Base-by-base conservation (phyloP, 371 early-diverging fungal species). In the Entomophthora muscae region DNA sequence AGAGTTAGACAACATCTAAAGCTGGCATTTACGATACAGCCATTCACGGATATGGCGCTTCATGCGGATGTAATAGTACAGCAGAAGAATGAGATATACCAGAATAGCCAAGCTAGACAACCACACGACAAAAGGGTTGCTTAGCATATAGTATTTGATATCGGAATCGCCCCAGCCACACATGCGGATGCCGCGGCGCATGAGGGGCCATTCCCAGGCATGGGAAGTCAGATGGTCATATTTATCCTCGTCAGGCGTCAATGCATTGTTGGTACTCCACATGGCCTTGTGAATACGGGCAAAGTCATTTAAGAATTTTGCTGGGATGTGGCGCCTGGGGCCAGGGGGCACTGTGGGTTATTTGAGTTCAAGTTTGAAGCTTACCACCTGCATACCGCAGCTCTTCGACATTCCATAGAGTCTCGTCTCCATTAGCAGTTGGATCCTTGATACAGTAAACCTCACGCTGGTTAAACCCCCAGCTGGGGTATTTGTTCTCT, bases 81-180 rank as follows among this genome's bases (percentile, higher is more conserved):
- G 65, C 12, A 77, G 64, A 0, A 81, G 53, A 0, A 67, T 63
- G 1, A 67, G 69, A 63, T 85, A 82, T 0, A 74, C 73, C 2
- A 81, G 58, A 2, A 96, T 67, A n/a, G 81, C 79, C 21, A 76
- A 63, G 5, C 88, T 78, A 5, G 88, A 77, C 3, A 83, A 68
- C 92, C 96, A 95, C 97, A 98, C 98, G 7, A 93, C 81, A 10
- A 93, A 67, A 1, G 99, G 98, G 71, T 98, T 95, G 24, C 99
- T 98, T 30, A 98, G 73, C 69, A 99, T 76, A 67, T 89, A 98
- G 72, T 81, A 98, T 77, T 98, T 99, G 71, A 88, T 71, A n/a
- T 79, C 76, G 28, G 78, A 68, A 71, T 95, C 95, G 30, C 83
- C 90, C 99, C 99, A 99, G 23, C 89, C 83, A 71, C 91, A 91